Base-by-base conservation (phyloP, 2,329 filamentous ascomycete genomes). In the Mollisia scopiformis region DNA sequence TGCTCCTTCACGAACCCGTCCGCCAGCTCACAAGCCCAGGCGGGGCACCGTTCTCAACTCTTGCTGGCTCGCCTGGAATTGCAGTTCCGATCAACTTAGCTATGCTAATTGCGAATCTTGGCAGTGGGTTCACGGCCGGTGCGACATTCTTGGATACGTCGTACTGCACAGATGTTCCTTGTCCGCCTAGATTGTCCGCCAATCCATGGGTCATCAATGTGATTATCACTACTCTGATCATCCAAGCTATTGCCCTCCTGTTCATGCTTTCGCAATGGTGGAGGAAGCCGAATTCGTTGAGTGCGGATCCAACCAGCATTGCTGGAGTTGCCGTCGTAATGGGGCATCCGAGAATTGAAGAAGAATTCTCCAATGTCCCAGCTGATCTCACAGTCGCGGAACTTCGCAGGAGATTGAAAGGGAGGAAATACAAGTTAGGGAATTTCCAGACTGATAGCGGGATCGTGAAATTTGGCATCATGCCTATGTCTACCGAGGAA, bases 301-400 rank as follows among this genome's bases (percentile, higher is more conserved):
- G 41, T 6, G 60, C 60, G 27, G 60, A 62, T 49, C 60, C 60
- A 10, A 62, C 56, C 2, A 52, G 51, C 14, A 56, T 62, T 25
- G 60, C 60, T 3, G 60, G 60, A 13, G 51, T 62, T 16, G 60
- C 60, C 25, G 60, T 54, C 6, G 30, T 59, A 10, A 62, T 62
- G 60, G 60, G 60, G 4, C 60, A 62, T 56, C 60, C 60, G 2
- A 41, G 53, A 28, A 58, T 62, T 27, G 60, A 62, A 47, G 23
- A 33, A 27, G 52, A 58, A 13, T 62, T 62, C 46, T 27, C 23
- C 19, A 33, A 31, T 14, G 47, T 62, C 21, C 60, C 60, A 3
- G 51, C 60, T 2, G 60, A 59, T 27, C 55, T 57, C 8, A 59
- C 31, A 6, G 19, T 50, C 28, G 23, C 55, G 6, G 56, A 50